Evolutionary conservation across 2,329 filamentous ascomycete species (phyloP).

Genomic region (Sphaerulina musiva): DNA sequence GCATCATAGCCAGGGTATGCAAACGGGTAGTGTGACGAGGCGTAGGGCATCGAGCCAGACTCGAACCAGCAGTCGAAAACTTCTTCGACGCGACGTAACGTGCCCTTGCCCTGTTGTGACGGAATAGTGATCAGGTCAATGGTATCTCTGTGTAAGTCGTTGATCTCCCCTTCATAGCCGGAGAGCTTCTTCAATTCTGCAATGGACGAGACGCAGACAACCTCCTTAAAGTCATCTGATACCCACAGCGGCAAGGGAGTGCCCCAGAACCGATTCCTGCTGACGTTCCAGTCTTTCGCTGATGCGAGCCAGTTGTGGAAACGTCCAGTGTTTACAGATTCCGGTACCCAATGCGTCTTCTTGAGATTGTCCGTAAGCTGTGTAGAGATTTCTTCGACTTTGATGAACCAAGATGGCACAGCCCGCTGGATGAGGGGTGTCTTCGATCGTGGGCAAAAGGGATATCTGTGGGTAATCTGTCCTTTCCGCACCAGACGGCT

Average conservation of each 20-base stretch:
- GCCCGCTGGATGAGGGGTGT: constrained; percentile 89
- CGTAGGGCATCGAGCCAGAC: constrained; percentile 92
- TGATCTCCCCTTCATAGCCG: constrained; percentile 75
- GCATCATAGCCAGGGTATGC: constrained; percentile 62
- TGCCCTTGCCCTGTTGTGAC: constrained; percentile 77
- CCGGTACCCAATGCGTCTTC: constrained; percentile 84
- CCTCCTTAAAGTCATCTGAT: constrained; percentile 79
- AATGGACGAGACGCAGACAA: constrained; percentile 78
- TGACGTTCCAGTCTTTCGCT: constrained; percentile 92
- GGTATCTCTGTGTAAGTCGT: constrained; percentile 84
- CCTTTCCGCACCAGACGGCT: constrained; percentile 77
- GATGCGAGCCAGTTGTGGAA: constrained; percentile 89
- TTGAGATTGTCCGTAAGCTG: constrained; percentile 88
- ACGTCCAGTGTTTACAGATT: constrained; percentile 81
- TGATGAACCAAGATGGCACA: constrained; percentile 92
- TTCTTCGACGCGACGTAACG: constrained; percentile 72
- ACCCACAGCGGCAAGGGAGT: constrained; percentile 89
- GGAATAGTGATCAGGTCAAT: constrained; percentile 93
- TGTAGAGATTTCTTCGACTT: constrained; percentile 74
- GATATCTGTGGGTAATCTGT: constrained; percentile 84
- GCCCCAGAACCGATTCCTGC: constrained; percentile 90
- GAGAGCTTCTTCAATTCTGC: constrained; percentile 78
- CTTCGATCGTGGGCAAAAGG: constrained; percentile 91
- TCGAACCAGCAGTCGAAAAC: constrained; percentile 98
- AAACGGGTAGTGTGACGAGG: constrained; percentile 85